These are phyloP conservation scores for Coemansia sp. DNA, from an alignment of 192 early-diverging fungal species.

Conservation along the genomic window DNA sequence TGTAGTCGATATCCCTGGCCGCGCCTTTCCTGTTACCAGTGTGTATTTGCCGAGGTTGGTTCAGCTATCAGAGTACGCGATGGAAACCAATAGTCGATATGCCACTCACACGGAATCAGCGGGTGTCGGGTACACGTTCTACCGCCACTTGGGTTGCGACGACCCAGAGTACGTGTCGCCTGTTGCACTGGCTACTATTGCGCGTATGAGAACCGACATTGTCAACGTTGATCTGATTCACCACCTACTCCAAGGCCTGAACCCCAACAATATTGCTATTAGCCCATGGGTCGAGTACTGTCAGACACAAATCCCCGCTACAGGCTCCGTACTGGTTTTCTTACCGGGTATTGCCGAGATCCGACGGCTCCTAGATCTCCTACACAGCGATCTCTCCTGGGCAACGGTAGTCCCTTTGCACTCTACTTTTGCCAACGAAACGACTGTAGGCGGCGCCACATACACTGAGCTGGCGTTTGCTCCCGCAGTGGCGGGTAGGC, in stretches of 20 bases:
- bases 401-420: conserved; percentile 64
- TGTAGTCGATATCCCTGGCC: conserved; percentile 69
- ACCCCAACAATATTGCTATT: conserved; percentile 44
- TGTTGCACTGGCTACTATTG: conserved; percentile 5
- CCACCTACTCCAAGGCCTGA: conserved; percentile 58
- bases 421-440: conserved; percentile 52
- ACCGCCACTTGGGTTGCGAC: background rate
- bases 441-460: conserved; percentile 1
- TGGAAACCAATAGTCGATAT: conserved; percentile 11
- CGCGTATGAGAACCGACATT: conserved; percentile 38
- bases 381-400: conserved; percentile 24
- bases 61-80: conserved; percentile 10
- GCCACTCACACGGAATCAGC: background rate
- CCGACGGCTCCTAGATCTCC: conserved; percentile 62
- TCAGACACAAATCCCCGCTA: conserved; percentile 1
- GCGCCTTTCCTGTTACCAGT: conserved; percentile 66
- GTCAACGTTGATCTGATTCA: conserved; percentile 69
- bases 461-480: conserved; percentile 57
- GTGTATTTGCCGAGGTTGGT: conserved; percentile 47
- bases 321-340: conserved; percentile 69
- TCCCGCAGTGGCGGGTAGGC: conserved; percentile 45
- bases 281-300: conserved; percentile 10
- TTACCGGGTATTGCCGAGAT: conserved; percentile 76
- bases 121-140: background rate
- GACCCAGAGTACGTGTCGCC: conserved; percentile 16